A percentile compares a stretch with the other conserved stretches of the same genome.
Evolutionary conservation across 2,329 filamentous ascomycete genomes (phyloP).

Genomic region (Talaromyces islandicus): DNA sequence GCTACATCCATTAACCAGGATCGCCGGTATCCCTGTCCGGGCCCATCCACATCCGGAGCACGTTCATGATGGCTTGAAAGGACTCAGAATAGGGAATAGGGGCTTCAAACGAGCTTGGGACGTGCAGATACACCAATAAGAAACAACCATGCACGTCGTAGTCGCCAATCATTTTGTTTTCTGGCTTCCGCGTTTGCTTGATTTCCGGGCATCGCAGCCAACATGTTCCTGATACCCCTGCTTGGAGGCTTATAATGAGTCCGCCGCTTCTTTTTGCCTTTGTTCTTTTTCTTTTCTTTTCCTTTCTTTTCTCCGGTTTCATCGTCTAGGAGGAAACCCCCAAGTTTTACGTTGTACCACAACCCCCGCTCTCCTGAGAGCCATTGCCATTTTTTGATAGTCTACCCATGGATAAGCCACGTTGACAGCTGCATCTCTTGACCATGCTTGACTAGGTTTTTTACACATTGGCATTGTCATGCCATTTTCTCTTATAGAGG

Average conservation of each 20-base stretch:
- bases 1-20: background rate
- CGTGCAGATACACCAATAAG: background rate
- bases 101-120: background rate
- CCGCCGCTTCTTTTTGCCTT: background rate
- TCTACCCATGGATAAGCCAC: background rate
- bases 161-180: constrained; percentile 5
- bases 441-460: background rate
- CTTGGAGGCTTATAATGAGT: background rate
- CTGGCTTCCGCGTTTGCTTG: constrained; percentile 11
- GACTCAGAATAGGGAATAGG: background rate
- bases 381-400: background rate
- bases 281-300: constrained; percentile 1
- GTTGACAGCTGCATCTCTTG: background rate
- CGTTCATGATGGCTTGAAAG: background rate
- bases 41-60: background rate
- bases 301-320: constrained; percentile 1
- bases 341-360: background rate
- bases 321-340: background rate
- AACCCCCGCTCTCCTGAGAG: background rate
- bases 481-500: background rate
- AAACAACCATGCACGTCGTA: constrained; percentile 1
- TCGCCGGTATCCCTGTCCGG: background rate
- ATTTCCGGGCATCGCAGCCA: background rate
- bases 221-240: background rate
- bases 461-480: background rate